Evolutionary conservation across 2,329 filamentous ascomycete species (phyloP).

Genomic region (Daldinia sp.): DNA sequence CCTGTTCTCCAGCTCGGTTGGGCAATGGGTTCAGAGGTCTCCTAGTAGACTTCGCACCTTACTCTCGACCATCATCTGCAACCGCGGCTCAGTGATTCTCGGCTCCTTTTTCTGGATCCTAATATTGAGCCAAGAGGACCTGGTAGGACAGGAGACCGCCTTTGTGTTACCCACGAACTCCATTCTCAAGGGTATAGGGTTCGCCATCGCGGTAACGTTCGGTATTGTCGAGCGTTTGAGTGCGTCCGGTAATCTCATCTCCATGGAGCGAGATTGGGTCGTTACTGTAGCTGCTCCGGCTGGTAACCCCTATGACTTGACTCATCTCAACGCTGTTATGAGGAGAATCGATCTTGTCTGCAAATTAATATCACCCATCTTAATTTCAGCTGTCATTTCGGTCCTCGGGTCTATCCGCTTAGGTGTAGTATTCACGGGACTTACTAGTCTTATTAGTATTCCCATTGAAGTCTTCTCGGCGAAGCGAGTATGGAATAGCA

Average conservation of each 20-base stretch:
- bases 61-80: constrained; percentile 57
- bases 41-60: constrained; percentile 57
- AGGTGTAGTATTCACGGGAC: constrained; percentile 61
- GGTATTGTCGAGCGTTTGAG: constrained; percentile 58
- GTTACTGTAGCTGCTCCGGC: constrained; percentile 52
- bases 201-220: constrained; percentile 54
- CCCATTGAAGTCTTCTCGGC: constrained; percentile 57
- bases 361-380: constrained; percentile 66
- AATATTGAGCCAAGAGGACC: constrained; percentile 49
- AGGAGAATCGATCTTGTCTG: constrained; percentile 68
- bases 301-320: constrained; percentile 54
- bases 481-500: constrained; percentile 56
- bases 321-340: constrained; percentile 65
- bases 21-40: constrained; percentile 57
- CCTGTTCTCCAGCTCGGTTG: constrained; percentile 56
- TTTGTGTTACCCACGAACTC: constrained; percentile 45
- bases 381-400: constrained; percentile 61
- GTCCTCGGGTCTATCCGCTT: constrained; percentile 57
- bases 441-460: constrained; percentile 58
- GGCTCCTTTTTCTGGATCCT: constrained; percentile 57
- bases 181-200: constrained; percentile 50
- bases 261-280: constrained; percentile 63
- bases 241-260: constrained; percentile 58
- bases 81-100: constrained; percentile 56
- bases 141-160: constrained; percentile 34